Percentiles rank a stretch among this genome's conserved stretches.
Conservation (phyloP, 306 rosid genomes). For the Cucurbita maxima region DNA sequence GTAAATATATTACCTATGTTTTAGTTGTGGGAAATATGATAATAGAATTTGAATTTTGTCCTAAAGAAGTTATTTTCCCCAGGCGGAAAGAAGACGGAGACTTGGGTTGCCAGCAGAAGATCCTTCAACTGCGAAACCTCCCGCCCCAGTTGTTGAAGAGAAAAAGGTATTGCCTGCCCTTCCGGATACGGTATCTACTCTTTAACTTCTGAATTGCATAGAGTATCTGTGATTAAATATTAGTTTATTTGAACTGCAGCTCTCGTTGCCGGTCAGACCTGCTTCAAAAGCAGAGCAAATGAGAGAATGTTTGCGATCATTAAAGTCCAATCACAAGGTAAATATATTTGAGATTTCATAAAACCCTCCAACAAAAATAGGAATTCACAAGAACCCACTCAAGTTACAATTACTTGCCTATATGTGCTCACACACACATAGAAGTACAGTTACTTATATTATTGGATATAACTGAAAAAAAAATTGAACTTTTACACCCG, state of each 20-base stretch:
- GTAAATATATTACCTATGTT: not conserved
- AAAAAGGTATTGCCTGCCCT: slow-evolving; percentile 44
- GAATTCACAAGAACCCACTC: not conserved
- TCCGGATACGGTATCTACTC: not conserved
- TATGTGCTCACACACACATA: not conserved
- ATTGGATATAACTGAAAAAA: not conserved
- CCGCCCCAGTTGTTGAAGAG: slow-evolving; percentile 68
- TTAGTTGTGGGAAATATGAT: not conserved
- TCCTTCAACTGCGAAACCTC: slow-evolving; percentile 51
- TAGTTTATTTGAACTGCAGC: slow-evolving; percentile 24
- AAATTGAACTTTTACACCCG: not conserved
- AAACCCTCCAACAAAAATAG: not conserved
- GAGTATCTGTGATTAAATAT: not conserved
- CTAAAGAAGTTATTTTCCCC: slow-evolving; percentile 4
- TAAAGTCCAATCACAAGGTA: slow-evolving; percentile 93
- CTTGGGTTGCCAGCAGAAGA: slow-evolving; percentile 85
- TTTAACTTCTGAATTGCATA: not conserved
- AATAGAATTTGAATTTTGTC: not conserved
- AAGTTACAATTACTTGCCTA: not conserved
- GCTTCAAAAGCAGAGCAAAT: slow-evolving; percentile 82
- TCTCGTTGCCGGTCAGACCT: slow-evolving; percentile 62
- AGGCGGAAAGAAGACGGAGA: slow-evolving; percentile 88
- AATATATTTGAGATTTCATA: slow-evolving; percentile 8
- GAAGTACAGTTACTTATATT: not conserved
- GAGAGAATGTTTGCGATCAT: slow-evolving; percentile 89